Evolutionary conservation across 345 rosid species (phyloP).

Genomic region (Populus nigra): DNA sequence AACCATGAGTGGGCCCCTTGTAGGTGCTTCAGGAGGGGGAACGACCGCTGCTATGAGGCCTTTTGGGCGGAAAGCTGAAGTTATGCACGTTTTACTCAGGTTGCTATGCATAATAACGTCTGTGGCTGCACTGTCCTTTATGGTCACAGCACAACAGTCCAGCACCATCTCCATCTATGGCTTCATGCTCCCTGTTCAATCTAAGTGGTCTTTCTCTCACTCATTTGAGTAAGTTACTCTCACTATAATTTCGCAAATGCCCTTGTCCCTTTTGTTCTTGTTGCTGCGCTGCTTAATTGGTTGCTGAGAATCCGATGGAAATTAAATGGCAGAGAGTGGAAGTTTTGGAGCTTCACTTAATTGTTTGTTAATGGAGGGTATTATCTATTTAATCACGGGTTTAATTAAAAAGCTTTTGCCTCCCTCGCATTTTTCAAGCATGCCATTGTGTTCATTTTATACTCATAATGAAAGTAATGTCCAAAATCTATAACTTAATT

Average conservation of each 20-base stretch:
- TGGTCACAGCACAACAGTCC: constrained; percentile 69
- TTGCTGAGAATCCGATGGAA: constrained; percentile 19
- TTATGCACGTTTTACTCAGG: constrained; percentile 45
- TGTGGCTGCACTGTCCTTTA: constrained; percentile 47
- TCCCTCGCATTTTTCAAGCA: too few relatives aligned
- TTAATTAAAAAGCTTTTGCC: background rate
- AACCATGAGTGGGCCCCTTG: constrained; percentile 13
- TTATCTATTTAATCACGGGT: background rate
- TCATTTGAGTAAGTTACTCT: constrained; percentile 59
- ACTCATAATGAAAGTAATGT: background rate
- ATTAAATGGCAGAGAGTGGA: background rate
- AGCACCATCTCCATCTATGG: constrained; percentile 60
- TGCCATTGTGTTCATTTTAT: background rate
- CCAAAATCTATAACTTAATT: background rate
- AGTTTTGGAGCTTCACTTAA: background rate
- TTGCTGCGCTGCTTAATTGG: constrained; percentile 11
- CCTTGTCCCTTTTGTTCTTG: background rate
- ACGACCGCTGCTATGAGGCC: background rate
- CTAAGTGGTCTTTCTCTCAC: constrained; percentile 77
- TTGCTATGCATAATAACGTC: constrained; percentile 49
- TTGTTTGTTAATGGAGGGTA: background rate
- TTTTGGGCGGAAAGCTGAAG: constrained; percentile 36
- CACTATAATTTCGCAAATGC: too few relatives aligned
- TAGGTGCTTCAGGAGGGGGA: background rate
- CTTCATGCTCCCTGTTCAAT: constrained; percentile 52